Conservation (phyloP, 1,139 yeast genomes). For the Scheffersomyces illinoinensis region DNA sequence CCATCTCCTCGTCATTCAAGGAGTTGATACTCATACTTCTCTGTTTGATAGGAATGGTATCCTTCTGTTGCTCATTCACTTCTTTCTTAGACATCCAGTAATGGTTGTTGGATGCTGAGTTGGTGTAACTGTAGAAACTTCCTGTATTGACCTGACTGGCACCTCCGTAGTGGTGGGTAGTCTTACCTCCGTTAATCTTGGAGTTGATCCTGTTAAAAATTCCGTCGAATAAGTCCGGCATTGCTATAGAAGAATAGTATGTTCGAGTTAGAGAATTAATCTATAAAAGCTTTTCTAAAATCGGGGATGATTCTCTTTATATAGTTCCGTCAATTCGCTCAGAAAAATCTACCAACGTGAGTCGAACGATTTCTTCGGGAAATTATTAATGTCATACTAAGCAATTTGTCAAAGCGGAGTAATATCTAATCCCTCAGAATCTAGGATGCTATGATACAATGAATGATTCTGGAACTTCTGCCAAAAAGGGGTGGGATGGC, state of each 20-base stretch:
- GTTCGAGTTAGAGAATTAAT: too few species aligned
- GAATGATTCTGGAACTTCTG: not conserved
- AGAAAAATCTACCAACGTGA: not conserved
- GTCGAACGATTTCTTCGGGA: not conserved
- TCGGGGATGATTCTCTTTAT: not conserved
- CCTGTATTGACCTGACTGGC: slow-evolving; percentile 41
- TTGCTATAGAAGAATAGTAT: slow-evolving; percentile 7
- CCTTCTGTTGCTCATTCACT: slow-evolving; percentile 2
- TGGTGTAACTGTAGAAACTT: slow-evolving; percentile 36
- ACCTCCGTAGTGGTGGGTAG: slow-evolving; percentile 31
- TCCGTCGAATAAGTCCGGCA: slow-evolving; percentile 49
- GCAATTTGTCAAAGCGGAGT: not conserved
- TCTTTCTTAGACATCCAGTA: slow-evolving; percentile 38
- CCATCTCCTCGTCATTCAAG: slow-evolving; percentile 10
- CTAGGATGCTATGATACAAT: not conserved
- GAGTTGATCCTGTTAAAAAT: slow-evolving; percentile 34
- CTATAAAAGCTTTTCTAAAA: too few species aligned
- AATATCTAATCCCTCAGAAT: not conserved
- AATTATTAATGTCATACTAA: not conserved
- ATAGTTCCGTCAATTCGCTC: not conserved
- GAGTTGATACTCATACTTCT: slow-evolving; percentile 25
- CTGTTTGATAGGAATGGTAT: slow-evolving; percentile 9
- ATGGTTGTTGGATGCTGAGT: slow-evolving; percentile 37
- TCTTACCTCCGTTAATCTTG: slow-evolving; percentile 36
- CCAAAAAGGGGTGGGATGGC: not conserved